Evolutionary conservation across 139 green algal genomes (phyloP).

Genomic region (Chlorokybus atmophyticus): DNA sequence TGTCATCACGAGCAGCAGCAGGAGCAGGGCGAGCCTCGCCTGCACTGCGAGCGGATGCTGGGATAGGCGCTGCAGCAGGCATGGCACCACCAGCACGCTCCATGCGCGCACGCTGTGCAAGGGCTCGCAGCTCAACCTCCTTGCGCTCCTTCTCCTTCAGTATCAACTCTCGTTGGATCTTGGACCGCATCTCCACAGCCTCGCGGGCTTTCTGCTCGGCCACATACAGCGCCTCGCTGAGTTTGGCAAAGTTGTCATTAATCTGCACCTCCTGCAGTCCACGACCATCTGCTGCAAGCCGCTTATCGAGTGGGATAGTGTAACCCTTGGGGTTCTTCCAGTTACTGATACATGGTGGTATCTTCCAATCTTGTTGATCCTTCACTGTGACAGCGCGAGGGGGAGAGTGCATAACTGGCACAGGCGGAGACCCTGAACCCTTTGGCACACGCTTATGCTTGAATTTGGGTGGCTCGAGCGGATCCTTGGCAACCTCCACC

Average conservation of each 20-base stretch:
- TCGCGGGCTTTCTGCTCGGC: constrained; percentile 84
- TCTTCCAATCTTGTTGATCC: constrained; percentile 96
- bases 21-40: constrained; percentile 3
- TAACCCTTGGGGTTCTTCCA: constrained; percentile 81
- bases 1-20: not conserved
- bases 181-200: constrained; percentile 66
- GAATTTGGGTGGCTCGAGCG: constrained; percentile 95
- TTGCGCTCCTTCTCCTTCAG: constrained; percentile 74
- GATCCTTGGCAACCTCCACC: constrained; percentile 89
- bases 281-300: constrained; percentile 88
- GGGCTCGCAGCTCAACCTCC: constrained; percentile 80
- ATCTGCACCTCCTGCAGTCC: constrained; percentile 87
- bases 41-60: not conserved
- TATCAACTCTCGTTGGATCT: constrained; percentile 76
- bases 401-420: constrained; percentile 92
- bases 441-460: constrained; percentile 62
- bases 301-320: constrained; percentile 98
- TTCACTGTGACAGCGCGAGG: constrained; percentile 64
- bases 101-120: constrained; percentile 78
- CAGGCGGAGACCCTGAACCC: constrained; percentile 71
- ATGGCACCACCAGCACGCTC: constrained; percentile 42
- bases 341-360: constrained; percentile 93
- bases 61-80: constrained; percentile 9
- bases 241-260: constrained; percentile 84
- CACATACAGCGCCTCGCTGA: constrained; percentile 84